Evolutionary conservation across 495 filamentous ascomycete species (phyloP).

Genomic region (Hypoxylon rickii): DNA sequence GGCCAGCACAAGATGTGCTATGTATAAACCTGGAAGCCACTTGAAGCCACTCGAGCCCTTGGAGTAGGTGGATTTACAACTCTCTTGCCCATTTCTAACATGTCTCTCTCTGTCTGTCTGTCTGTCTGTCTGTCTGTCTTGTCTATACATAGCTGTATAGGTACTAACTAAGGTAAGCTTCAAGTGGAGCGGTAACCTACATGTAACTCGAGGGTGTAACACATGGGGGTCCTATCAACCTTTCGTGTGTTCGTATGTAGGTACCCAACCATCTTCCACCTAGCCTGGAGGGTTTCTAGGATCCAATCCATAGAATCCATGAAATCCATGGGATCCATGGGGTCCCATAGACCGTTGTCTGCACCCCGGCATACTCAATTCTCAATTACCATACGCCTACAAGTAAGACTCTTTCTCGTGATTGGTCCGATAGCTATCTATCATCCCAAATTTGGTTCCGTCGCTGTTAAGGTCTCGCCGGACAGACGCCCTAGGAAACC

Average conservation of each 20-base stretch:
- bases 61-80: no score
- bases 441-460: slow-evolving; percentile 27
- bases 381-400: slow-evolving; percentile 27
- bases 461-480: slow-evolving; percentile 17
- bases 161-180: no score
- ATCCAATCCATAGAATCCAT: no score
- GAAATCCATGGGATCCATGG: no score
- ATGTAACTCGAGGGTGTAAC: not conserved
- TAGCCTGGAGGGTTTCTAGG: not conserved
- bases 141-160: no score
- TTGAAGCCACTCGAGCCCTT: no score
- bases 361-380: slow-evolving; percentile 13
- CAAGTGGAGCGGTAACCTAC: not conserved
- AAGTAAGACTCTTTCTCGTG: slow-evolving; percentile 21
- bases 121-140: no score
- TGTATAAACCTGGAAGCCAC: no score
- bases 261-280: slow-evolving; percentile 23
- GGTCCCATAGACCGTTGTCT: no score
- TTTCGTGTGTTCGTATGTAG: not conserved
- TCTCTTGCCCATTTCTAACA: no score
- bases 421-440: slow-evolving; percentile 29
- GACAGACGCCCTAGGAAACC: not conserved
- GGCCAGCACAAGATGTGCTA: no score
- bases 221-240: slow-evolving; percentile 11
- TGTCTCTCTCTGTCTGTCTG: no score